These are phyloP conservation scores for Puya raimondii DNA, from an alignment of 176 grass and related monocot genomes.

Conservation along the genomic window DNA sequence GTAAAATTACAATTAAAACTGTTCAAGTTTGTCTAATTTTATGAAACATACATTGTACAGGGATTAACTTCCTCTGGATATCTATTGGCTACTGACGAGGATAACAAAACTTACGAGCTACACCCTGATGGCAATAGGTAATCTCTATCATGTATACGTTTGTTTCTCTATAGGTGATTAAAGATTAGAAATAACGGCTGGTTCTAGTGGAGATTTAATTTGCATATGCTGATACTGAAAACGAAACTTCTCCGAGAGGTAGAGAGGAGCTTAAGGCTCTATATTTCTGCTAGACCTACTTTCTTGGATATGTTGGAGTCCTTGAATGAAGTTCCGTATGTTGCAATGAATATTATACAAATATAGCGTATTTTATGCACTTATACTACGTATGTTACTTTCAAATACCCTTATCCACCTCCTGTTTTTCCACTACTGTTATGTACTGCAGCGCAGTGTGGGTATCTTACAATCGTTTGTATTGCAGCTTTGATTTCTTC, in stretches of 20 bases:
- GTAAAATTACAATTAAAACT: not conserved
- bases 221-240: not conserved
- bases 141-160: not conserved
- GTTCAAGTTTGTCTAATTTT: conserved; percentile 13
- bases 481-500: conserved; percentile 93
- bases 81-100: conserved; percentile 49
- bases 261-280: too few relatives aligned
- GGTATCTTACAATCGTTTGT: conserved; percentile 17
- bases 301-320: too few relatives aligned
- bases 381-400: too few relatives aligned
- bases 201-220: not conserved
- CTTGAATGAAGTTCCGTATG: too few relatives aligned
- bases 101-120: conserved; percentile 60
- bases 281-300: too few relatives aligned
- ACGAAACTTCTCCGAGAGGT: not conserved
- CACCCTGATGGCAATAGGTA: conserved; percentile 97
- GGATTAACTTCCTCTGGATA: conserved; percentile 72
- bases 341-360: too few relatives aligned
- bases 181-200: not conserved
- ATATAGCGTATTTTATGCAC: too few relatives aligned
- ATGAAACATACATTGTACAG: conserved; percentile 19
- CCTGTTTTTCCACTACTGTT: too few relatives aligned
- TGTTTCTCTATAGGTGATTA: not conserved
- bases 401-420: too few relatives aligned
- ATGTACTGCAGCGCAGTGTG: not conserved